Base-by-base conservation (phyloP, 148 eudicot genomes). In the Camellia granthamiana region DNA sequence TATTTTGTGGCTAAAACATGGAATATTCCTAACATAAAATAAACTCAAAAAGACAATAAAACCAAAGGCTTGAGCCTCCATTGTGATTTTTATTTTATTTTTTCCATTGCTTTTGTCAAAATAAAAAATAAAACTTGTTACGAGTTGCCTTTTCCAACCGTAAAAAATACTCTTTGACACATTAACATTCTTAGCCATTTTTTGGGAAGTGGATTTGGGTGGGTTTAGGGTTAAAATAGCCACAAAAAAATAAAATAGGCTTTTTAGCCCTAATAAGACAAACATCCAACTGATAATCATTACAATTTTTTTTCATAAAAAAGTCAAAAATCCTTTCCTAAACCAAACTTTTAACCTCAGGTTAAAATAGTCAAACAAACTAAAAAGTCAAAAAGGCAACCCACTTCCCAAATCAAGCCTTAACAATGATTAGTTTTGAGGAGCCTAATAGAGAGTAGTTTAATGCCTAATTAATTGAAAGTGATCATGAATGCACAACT, bases 341-440 rank as follows among this genome's bases (percentile, higher is more conserved):
- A 23, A 23, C 30, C 0, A 23, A 23, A 23, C 30, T 23, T 23
- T 23, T 23, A 23, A 0, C 30, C 30, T 0, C 30, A 23, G 0
- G 30, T 0, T 23, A 23, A 23, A 23, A 23, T 23, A 23, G 0
- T 23, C 30, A 23, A 23, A 23, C 0, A 23, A 23, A 23, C 0
- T 23, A 23, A 23, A 23, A 23, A 23, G 30, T 0, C 30, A 23
- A 23, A 23, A 23, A 23, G 0, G 0, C 30, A 23, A 23, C 30
- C 30, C 0, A 23, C 30, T 23, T 23, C 30, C 0, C 30, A 23
- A 23, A 23, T 23, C 30, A 23, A 23, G 30, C 0, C 18, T 70
- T 47, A 70, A 15, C 55, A 46, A 47, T 91, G 81, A 88, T 54
- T 62, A 21, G 69, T 69, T 14, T 69, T 49, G 42, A 14, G 38